Base-by-base conservation (phyloP, 352 stramenopile genomes). In the Pythium chondricola region DNA sequence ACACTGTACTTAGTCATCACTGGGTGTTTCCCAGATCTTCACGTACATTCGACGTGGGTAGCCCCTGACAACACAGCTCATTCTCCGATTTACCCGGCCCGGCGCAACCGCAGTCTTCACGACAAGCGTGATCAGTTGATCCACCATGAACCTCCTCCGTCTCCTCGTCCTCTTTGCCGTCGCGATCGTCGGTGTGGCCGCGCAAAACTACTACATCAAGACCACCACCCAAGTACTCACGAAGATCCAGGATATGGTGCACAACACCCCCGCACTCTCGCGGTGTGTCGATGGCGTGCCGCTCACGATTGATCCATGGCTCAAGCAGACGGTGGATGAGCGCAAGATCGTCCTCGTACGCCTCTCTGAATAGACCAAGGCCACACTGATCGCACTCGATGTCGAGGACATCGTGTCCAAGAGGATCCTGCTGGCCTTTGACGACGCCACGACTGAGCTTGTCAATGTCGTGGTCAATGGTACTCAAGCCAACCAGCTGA, bases 71-170 rank as follows among this genome's bases (percentile, higher is more conserved):
- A n/a, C n/a, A n/a, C n/a, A n/a, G n/a, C n/a, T n/a, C n/a, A n/a
- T n/a, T n/a, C n/a, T n/a, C n/a, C n/a, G n/a, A n/a, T n/a, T n/a
- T n/a, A n/a, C n/a, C n/a, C n/a, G n/a, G n/a, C n/a, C n/a, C n/a
- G n/a, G n/a, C n/a, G n/a, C n/a, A n/a, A n/a, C n/a, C n/a, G n/a
- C n/a, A n/a, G n/a, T n/a, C n/a, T n/a, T n/a, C n/a, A n/a, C n/a
- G n/a, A n/a, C n/a, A n/a, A n/a, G n/a, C n/a, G n/a, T n/a, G n/a
- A n/a, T n/a, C n/a, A n/a, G n/a, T n/a, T n/a, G n/a, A n/a, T n/a
- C 8, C 29, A 61, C 27, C 44, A 64, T 48, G 41, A 48, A 48
- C 25, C 22, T 37, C 18, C 14, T 26, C 4, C 41, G 41, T 27
- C 24, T 48, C 18, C 16, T 24, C 27, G 5, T 35, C n/a, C 6